Evolutionary conservation across 352 stramenopile genomes (phyloP).

Genomic region (Hyaloperonospora brassicae): DNA sequence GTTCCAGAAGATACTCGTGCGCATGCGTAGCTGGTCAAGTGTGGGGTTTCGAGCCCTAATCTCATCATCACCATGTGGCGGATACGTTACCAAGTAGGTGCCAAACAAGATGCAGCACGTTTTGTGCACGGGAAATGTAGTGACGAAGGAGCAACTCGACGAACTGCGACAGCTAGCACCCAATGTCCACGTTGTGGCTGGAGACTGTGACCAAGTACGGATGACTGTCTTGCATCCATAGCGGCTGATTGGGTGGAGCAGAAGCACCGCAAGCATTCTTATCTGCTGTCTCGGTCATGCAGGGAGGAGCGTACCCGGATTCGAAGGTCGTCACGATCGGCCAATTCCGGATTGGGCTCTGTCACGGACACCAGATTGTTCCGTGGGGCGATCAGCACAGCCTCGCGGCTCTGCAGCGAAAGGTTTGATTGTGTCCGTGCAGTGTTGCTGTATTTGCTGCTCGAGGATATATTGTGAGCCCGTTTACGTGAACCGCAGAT

Average conservation of each 20-base stretch:
- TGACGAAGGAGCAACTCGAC: conserved; percentile 92
- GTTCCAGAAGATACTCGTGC: conserved; percentile 91
- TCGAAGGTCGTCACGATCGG: conserved; percentile 93
- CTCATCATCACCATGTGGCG: not conserved
- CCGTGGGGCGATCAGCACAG: conserved; percentile 85
- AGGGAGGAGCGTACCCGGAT: conserved; percentile 88
- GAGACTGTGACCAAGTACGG: conserved; percentile 90
- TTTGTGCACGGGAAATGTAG: conserved; percentile 96
- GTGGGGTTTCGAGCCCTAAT: no score
- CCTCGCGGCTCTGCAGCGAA: conserved; percentile 85
- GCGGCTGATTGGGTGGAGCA: not conserved
- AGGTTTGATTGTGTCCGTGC: conserved; percentile 27
- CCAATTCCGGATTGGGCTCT: conserved; percentile 94
- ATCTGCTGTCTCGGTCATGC: not conserved
- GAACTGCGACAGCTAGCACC: conserved; percentile 91
- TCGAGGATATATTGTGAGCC: not conserved
- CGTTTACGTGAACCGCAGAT: conserved; percentile 42
- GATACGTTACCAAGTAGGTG: conserved; percentile 43
- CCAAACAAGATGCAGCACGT: conserved; percentile 98
- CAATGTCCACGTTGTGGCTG: conserved; percentile 94
- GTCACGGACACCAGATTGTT: conserved; percentile 96
- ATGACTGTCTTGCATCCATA: not conserved
- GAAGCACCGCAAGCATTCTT: not conserved
- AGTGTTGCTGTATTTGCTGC: not conserved
- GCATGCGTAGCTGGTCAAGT: not conserved